Conservation (phyloP, 306 rosid species). For the Prinsepia uniflora region DNA sequence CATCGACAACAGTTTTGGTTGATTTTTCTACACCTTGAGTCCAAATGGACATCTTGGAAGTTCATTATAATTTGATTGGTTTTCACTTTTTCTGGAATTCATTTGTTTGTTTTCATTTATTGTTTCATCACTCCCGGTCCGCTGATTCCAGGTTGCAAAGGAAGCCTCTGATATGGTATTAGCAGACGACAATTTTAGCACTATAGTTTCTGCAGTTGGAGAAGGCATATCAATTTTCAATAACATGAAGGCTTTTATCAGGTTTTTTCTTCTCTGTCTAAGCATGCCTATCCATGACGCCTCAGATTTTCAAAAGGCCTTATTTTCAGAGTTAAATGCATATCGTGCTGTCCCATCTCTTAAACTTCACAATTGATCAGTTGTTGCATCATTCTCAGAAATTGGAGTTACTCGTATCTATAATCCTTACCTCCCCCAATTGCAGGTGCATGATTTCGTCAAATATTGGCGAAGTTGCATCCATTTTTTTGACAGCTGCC, state of each 20-base stretch:
- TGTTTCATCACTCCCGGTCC: neutral
- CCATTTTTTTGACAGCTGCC: constrained; percentile 83
- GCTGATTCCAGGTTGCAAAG: constrained; percentile 73
- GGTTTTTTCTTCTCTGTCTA: constrained; percentile 36
- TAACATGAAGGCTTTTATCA: constrained; percentile 93
- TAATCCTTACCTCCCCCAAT: neutral
- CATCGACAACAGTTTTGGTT: neutral
- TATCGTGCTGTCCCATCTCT: neutral
- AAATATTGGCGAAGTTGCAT: constrained; percentile 82
- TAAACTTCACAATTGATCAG: neutral
- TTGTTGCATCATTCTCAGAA: neutral
- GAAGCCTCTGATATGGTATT: constrained; percentile 97
- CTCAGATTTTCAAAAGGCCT: neutral
- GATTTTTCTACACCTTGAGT: neutral
- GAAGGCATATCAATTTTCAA: constrained; percentile 95
- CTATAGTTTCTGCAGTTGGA: constrained; percentile 93
- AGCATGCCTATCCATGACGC: neutral
- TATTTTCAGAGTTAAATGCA: neutral
- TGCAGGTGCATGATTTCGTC: constrained; percentile 88
- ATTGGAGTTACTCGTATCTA: too few species aligned
- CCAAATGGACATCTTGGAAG: neutral
- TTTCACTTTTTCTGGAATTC: neutral
- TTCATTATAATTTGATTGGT: neutral
- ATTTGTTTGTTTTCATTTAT: neutral
- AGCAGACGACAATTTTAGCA: constrained; percentile 89